phyloP scores from a whole-genome alignment of 2,329 filamentous ascomycete genomes.

The Calonectria naviculata region DNA sequence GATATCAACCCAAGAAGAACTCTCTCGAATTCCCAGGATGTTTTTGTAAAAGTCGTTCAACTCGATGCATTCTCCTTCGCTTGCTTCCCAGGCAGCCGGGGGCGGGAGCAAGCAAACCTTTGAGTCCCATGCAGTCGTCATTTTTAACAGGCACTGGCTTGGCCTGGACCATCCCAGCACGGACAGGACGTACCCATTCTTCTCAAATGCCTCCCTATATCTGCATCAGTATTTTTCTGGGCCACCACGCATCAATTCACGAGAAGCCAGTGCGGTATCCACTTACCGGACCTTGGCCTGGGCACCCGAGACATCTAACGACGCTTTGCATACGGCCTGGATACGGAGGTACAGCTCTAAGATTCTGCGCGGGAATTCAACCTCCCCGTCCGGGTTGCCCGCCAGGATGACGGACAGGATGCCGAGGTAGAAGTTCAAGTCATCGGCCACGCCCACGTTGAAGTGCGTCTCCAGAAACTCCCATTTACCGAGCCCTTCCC shows the following conservation, averaged over 20 bases:
- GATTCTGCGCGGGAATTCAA: slow-evolving; percentile 36
- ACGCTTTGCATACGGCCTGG: slow-evolving; percentile 34
- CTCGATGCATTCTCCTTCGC: slow-evolving; percentile 33
- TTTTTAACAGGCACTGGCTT: slow-evolving; percentile 32
- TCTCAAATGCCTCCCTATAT: slow-evolving; percentile 28
- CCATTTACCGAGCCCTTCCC: slow-evolving; percentile 33
- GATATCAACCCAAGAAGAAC: slow-evolving; percentile 30
- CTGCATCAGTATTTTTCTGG: not conserved
- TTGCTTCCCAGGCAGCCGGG: slow-evolving; percentile 33
- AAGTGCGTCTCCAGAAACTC: slow-evolving; percentile 29
- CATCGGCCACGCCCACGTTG: slow-evolving; percentile 29
- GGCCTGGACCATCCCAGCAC: not conserved
- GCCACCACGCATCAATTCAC: not conserved
- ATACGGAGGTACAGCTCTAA: slow-evolving; percentile 39
- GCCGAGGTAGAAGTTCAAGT: slow-evolving; percentile 37
- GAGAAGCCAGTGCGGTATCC: not conserved
- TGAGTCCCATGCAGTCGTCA: slow-evolving; percentile 30
- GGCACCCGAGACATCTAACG: slow-evolving; percentile 23
- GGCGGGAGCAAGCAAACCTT: slow-evolving; percentile 37
- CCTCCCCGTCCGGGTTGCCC: slow-evolving; percentile 21
- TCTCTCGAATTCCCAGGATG: slow-evolving; percentile 27
- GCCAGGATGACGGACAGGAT: slow-evolving; percentile 30
- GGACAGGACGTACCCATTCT: slow-evolving; percentile 27
- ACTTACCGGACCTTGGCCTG: slow-evolving; percentile 36
- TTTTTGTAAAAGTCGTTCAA: slow-evolving; percentile 36